phyloP scores from a whole-genome alignment of 768 basidiomycete genomes.

The Dentipellis fragilis region DNA sequence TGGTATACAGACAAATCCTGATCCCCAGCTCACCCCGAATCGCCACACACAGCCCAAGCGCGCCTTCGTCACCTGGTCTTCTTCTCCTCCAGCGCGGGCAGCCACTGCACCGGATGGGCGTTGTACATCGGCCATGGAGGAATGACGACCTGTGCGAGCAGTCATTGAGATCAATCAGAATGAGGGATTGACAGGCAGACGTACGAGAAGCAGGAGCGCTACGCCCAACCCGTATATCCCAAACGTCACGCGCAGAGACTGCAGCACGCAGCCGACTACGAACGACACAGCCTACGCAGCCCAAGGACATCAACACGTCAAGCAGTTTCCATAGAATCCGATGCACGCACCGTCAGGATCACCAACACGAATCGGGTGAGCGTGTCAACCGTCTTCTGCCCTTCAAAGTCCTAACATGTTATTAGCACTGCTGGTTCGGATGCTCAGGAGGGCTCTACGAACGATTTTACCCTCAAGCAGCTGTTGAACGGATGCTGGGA shows the following conservation, averaged over 20 bases:
- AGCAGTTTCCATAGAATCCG: not conserved
- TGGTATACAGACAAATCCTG: not conserved
- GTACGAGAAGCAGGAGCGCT: conserved; percentile 9
- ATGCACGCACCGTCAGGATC: conserved; percentile 33
- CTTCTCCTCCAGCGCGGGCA: conserved; percentile 27
- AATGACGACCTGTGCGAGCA: conserved; percentile 36
- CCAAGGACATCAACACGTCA: not conserved
- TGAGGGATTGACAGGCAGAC: conserved; percentile 7
- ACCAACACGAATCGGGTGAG: conserved; percentile 35
- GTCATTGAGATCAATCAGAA: not conserved
- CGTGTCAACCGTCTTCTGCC: conserved; percentile 43
- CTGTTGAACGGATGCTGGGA: conserved; percentile 9
- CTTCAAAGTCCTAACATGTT: conserved; percentile 49
- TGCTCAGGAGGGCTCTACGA: conserved; percentile 1
- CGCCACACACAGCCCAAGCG: not conserved
- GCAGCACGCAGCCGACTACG: conserved; percentile 43
- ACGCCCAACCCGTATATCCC: conserved; percentile 29
- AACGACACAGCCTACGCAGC: conserved; percentile 40
- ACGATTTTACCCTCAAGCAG: conserved; percentile 25
- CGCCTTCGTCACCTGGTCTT: conserved; percentile 15
- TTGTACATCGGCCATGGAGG: conserved; percentile 69
- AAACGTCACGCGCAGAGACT: conserved; percentile 47
- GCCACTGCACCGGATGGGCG: conserved; percentile 51
- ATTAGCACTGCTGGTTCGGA: not conserved
- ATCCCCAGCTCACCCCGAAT: not conserved